Conservation (phyloP, 202 grass and related monocot species). For the Panicum hallii region DNA sequence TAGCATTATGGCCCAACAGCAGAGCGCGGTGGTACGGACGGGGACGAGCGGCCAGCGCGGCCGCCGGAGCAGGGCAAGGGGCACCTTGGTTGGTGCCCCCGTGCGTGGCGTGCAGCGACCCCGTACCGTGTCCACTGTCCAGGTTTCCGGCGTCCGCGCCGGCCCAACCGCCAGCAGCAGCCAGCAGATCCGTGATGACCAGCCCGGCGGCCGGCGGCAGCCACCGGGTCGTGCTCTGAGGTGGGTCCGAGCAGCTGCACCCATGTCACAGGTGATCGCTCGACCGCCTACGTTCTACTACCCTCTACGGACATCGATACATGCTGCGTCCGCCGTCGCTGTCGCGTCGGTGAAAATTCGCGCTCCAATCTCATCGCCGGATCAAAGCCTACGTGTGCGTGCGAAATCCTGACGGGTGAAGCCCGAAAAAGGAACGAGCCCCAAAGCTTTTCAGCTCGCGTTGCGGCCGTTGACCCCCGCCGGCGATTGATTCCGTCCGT, state of each 20-base stretch:
- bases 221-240: not conserved
- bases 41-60: not conserved
- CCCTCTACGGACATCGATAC: not conserved
- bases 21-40: not conserved
- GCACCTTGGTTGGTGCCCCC: too few relatives aligned
- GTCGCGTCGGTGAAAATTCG: too few relatives aligned
- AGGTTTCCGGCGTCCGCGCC: slow-evolving; percentile 5
- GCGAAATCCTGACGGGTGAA: not conserved
- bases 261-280: not conserved
- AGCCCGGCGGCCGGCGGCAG: not conserved
- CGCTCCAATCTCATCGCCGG: not conserved
- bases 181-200: not conserved
- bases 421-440: not conserved
- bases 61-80: too few relatives aligned
- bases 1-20: not conserved
- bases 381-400: not conserved
- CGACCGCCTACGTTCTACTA: too few relatives aligned
- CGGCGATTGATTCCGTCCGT: slow-evolving; percentile 43
- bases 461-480: not conserved
- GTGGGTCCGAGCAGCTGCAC: not conserved
- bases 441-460: not conserved
- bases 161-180: not conserved
- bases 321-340: too few relatives aligned
- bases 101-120: not conserved
- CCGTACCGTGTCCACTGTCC: not conserved